Evolutionary conservation across 257 asterid genomes (phyloP), one percentile per base, ranked within the genome.

Genomic region (Ajuga chamaepitys): DNA sequence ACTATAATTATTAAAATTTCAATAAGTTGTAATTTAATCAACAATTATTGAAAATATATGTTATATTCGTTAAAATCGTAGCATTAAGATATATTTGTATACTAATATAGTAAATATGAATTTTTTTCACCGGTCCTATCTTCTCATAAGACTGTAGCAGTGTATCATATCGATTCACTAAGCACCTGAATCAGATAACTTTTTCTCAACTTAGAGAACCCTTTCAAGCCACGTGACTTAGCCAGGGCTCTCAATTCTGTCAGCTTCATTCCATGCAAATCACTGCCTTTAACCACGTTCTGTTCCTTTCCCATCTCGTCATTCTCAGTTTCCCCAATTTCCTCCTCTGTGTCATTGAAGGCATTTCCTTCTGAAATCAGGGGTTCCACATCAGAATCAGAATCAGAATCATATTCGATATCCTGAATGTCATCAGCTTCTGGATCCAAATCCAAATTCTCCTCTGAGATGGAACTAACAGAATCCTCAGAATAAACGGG

Each of bases 161-260:
- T 9, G 14, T 7, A 45, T 67, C 58, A 72, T 11, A 18, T 22
- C 8, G 50, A 58, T 37, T 67, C 71, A 54, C 71, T 70, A 64
- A 83, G 74, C 78, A 80, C 47, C 24, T 77, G 76, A 35, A 82
- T 45, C 62, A 86, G 91, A 58, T 84, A 88, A 48, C 21, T 61
- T 81, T 84, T 86, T 61, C 82, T 86, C 82, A 86, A 34, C 82
- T 84, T 86, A 4, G 95, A 84, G 78, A 71, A 84, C 12, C 95
- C 85, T 68, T 85, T 86, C 78, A 86, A n/a, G 55, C 91, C 84
- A 16, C 87, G 91, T 7, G 91, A 78, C 76, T 86, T 86, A 5
- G 91, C 95, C 7, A 86, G 71, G 44, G 84, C 85, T 73, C 85
- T 81, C 78, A 86, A 21, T 67, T 82, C 95, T 25, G 85, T 63